These are phyloP conservation scores for Rubus idaeus DNA, from an alignment of 306 rosid genomes.

Conservation along the genomic window DNA sequence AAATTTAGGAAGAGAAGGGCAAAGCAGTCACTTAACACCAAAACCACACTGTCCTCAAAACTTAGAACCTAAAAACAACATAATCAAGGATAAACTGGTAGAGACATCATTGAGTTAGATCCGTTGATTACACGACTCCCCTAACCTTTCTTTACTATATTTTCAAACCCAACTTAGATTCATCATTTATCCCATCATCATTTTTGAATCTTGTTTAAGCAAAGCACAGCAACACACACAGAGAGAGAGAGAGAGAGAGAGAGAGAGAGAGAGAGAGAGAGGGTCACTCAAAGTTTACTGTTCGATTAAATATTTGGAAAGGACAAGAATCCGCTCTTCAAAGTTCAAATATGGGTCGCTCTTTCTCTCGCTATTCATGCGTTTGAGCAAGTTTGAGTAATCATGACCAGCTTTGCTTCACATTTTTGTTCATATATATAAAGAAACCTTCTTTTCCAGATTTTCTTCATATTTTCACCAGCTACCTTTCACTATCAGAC, in stretches of 20 bases:
- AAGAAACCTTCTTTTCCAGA: slow-evolving; percentile 16
- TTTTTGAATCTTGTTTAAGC: slow-evolving; percentile 28
- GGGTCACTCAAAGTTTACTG: background rate
- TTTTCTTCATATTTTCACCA: slow-evolving; percentile 14
- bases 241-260: background rate
- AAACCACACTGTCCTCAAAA: background rate
- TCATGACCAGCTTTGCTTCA: slow-evolving; percentile 29
- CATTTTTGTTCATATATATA: slow-evolving; percentile 24
- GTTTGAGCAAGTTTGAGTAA: slow-evolving; percentile 40
- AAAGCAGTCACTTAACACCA: slow-evolving; percentile 6
- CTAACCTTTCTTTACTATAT: slow-evolving; percentile 25
- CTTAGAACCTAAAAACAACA: background rate
- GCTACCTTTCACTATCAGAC: slow-evolving; percentile 40
- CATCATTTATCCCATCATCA: slow-evolving; percentile 13
- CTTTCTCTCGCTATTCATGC: slow-evolving; percentile 35
- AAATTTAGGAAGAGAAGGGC: slow-evolving; percentile 1
- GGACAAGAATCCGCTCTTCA: slow-evolving; percentile 20
- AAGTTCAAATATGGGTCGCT: background rate
- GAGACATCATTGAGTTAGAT: slow-evolving; percentile 33
- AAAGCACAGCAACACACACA: slow-evolving; percentile 13
- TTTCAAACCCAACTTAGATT: slow-evolving; percentile 15
- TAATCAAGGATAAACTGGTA: slow-evolving; percentile 25
- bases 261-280: background rate
- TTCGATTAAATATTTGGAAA: background rate
- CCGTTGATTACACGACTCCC: slow-evolving; percentile 47